Conservation (phyloP, 2,329 filamentous ascomycete genomes). For the Acarospora socialis region DNA sequence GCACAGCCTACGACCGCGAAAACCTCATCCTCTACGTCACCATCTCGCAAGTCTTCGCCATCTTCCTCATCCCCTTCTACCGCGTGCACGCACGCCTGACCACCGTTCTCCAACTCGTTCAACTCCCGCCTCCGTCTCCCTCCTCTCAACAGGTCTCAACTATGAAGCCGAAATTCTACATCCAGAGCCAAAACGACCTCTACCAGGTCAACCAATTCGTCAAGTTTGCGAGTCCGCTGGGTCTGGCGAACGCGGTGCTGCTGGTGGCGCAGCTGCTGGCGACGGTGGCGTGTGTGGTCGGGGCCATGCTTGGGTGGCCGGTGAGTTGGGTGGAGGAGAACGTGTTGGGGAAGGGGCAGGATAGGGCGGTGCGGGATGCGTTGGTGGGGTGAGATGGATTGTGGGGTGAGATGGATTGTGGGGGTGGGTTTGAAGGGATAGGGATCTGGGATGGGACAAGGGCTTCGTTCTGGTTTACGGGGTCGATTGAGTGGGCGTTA, state of each 20-base stretch:
- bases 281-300: slow-evolving; percentile 50
- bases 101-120: slow-evolving; percentile 49
- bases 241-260: slow-evolving; percentile 41
- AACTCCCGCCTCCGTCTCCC: slow-evolving; percentile 37
- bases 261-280: slow-evolving; percentile 50
- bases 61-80: slow-evolving; percentile 69
- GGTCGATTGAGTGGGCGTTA: not conserved
- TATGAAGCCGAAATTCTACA: slow-evolving; percentile 44
- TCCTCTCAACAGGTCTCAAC: slow-evolving; percentile 35
- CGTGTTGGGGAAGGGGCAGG: slow-evolving; percentile 11
- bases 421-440: too few species aligned
- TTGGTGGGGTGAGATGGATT: slow-evolving; percentile 6
- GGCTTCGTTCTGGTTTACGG: not conserved
- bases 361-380: slow-evolving; percentile 10
- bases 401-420: not conserved
- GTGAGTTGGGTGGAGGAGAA: slow-evolving; percentile 37
- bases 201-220: slow-evolving; percentile 67
- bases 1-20: slow-evolving; percentile 53
- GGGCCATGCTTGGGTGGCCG: slow-evolving; percentile 37
- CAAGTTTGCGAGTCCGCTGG: slow-evolving; percentile 52
- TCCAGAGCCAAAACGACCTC: slow-evolving; percentile 62
- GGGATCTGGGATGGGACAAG: not conserved
- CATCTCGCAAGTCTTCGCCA: slow-evolving; percentile 58
- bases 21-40: slow-evolving; percentile 57
- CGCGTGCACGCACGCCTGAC: slow-evolving; percentile 52